Evolutionary conservation across 371 early-diverging fungal genomes (phyloP), one percentile per base, ranked within the genome.

Genomic region (Actinomortierella wolfii): DNA sequence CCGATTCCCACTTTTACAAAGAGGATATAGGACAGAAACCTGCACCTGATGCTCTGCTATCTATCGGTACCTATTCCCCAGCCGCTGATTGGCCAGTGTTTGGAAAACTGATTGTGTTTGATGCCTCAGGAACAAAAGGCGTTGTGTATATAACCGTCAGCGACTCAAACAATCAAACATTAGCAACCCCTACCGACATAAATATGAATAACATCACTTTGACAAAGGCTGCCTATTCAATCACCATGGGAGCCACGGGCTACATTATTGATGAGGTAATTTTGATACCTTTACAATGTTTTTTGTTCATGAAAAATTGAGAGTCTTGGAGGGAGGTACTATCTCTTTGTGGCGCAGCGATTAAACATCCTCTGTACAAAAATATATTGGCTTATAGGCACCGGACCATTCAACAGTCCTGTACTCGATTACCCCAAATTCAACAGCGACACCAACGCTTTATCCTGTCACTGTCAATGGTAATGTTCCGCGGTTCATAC

Each of bases 181-280:
- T 73, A 15, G 25, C 67, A 9, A 54, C 25, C 25, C 41, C 60
- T 43, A 59, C 49, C 9, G 18, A 46, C 15, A 57, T 73, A 3
- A 67, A 73, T n/a, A 73, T 67, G 74, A 46, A 43, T 29, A 59
- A 49, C 11, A 50, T 67, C 57, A 54, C 9, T 1, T 23, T 67
- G 43, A 63, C 64, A 18, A 25, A 14, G 46, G 50, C 55, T 53
- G 67, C 62, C 41, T 41, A 67, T 34, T 34, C 74, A 24, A n/a
- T 62, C 26, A 73, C 63, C 21, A 67, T 67, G 60, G 46, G 29
- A 21, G 28, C 47, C 34, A 56, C 59, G n/a, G 74, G 49, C n/a
- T 73, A 73, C 34, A 59, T 73, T 41, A 25, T 73, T 28, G 74
- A 73, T 39, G 45, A 57, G 59, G 71, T 61, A 65, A 34, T 34